phyloP scores from a whole-genome alignment of 176 grass and related monocot species.

The Oryza nivara region DNA sequence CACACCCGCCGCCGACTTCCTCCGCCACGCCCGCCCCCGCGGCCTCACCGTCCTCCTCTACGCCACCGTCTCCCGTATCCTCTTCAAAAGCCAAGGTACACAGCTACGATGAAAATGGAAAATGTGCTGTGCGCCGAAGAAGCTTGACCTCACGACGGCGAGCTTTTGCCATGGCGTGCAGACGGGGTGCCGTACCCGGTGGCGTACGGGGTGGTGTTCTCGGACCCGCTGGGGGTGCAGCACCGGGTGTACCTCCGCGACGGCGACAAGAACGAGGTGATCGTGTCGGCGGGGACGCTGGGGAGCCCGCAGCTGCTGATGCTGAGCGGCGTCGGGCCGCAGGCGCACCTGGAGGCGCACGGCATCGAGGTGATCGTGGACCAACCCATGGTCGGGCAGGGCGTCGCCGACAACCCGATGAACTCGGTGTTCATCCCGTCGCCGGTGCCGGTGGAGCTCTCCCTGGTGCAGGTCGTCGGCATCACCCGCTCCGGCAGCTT shows the following conservation, averaged over 20 bases:
- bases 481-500: conserved; percentile 70
- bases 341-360: conserved; percentile 62
- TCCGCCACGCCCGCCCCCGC: conserved; percentile 60
- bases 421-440: conserved; percentile 78
- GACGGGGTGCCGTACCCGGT: conserved; percentile 46
- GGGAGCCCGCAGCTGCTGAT: conserved; percentile 90
- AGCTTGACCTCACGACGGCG: neutral
- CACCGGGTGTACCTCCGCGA: conserved; percentile 72
- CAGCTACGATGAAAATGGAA: too few relatives aligned
- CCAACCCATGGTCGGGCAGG: conserved; percentile 79
- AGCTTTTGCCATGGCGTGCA: neutral
- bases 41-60: conserved; percentile 68
- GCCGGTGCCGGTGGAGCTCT: conserved; percentile 54
- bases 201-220: conserved; percentile 50
- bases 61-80: conserved; percentile 58
- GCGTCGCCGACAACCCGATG: conserved; percentile 86
- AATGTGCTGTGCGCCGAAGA: too few relatives aligned
- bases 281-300: conserved; percentile 69
- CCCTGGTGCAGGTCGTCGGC: conserved; percentile 78
- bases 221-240: neutral
- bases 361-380: conserved; percentile 62
- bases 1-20: conserved; percentile 87
- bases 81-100: conserved; percentile 65
- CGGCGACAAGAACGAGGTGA: conserved; percentile 60
- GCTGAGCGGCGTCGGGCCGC: conserved; percentile 79